phyloP scores from a whole-genome alignment of 179 eudicot species.

The Heliamphora pulchella region DNA sequence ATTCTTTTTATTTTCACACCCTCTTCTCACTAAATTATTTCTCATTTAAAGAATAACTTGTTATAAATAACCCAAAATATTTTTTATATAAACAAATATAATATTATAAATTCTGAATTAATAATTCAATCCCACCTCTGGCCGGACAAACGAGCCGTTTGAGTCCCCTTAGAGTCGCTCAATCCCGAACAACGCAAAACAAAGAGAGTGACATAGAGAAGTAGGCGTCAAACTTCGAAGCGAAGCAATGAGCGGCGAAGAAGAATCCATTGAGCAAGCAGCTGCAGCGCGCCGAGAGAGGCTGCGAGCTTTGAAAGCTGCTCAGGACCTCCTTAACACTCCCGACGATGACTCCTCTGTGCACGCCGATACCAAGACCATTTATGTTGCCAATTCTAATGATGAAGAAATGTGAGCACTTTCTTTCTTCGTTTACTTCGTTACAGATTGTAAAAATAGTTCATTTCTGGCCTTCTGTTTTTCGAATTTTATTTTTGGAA shows the following conservation, averaged over 20 bases:
- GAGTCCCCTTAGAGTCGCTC: no score
- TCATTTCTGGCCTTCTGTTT: neutral
- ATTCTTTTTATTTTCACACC: no score
- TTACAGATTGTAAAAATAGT: neutral
- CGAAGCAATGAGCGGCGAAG: constrained; percentile 43
- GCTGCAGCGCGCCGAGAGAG: constrained; percentile 84
- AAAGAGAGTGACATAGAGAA: no score
- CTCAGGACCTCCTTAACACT: constrained; percentile 69
- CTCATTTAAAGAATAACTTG: no score
- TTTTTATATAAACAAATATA: no score
- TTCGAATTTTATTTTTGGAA: neutral
- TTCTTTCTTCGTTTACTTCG: constrained; percentile 1
- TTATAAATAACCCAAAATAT: no score
- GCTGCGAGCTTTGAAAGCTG: constrained; percentile 67
- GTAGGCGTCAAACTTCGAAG: neutral
- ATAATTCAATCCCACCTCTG: no score
- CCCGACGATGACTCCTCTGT: constrained; percentile 50
- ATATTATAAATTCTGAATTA: no score
- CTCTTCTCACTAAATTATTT: no score
- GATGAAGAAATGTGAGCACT: constrained; percentile 39
- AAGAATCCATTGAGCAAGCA: constrained; percentile 59
- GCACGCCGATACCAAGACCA: constrained; percentile 20
- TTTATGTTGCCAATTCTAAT: constrained; percentile 15
- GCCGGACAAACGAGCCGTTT: no score
- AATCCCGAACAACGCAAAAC: no score